Conservation (phyloP, 768 basidiomycete species). For the Basidioascus undulatus region DNA sequence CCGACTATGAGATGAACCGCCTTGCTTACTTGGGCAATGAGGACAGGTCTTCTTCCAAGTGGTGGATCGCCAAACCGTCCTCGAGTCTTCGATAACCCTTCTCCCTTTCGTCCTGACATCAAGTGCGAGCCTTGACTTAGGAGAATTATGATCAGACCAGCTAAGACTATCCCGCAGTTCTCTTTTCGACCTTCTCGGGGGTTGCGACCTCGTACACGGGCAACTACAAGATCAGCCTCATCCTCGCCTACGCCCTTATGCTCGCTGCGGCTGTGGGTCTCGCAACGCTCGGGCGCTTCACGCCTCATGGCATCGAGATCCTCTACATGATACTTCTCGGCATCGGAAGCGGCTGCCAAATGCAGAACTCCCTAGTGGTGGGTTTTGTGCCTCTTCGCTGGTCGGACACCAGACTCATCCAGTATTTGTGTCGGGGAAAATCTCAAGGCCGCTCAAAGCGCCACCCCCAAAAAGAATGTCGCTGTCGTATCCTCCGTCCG, state of each 20-base stretch:
- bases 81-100: not conserved
- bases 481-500: too few relatives aligned
- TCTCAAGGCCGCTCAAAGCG: too few relatives aligned
- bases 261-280: too few relatives aligned
- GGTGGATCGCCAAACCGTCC: not conserved
- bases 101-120: not conserved
- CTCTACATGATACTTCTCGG: not conserved
- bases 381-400: too few relatives aligned
- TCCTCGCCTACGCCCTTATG: not conserved
- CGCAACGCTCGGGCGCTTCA: too few relatives aligned
- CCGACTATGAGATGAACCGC: not conserved
- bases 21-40: not conserved
- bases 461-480: too few relatives aligned
- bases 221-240: not conserved
- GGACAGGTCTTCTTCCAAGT: not conserved
- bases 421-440: too few relatives aligned
- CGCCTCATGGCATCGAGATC: too few relatives aligned
- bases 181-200: not conserved
- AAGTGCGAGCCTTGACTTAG: not conserved
- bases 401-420: too few relatives aligned
- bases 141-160: not conserved
- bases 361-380: not conserved
- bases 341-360: not conserved
- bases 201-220: not conserved
- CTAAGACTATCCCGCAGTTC: not conserved